Evolutionary conservation across 805 yeast species (phyloP), one percentile per base, ranked within the genome.

Genomic region (Kodamaea lidongshanica): DNA sequence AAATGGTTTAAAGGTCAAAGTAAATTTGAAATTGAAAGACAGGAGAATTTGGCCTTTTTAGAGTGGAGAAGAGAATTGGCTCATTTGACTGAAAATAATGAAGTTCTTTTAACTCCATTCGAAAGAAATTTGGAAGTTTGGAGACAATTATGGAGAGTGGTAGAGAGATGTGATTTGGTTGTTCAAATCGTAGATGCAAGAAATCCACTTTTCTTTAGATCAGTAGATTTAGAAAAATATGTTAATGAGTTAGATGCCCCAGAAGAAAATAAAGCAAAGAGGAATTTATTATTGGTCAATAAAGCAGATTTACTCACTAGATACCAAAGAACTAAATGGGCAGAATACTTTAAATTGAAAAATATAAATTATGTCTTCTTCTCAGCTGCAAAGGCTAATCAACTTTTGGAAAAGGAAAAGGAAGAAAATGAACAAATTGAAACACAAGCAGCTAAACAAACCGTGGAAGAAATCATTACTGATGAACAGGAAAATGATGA

Each of bases 121-220:
- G 98, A 92, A 64, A 77, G 98, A 64, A 92, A 92, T 54, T 67
- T 92, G 41, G 96, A 89, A 67, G 96, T 92, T 35, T 92, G 98
- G 98, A 78, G 92, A 52, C 98, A 92, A 60, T 65, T 92, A 42
- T 92, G 98, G 98, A 74, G 98, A 61, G 98, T 92, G 25, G 83
- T 87, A 14, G 98, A 92, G 57, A 75, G 97, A 51, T 84, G 92
- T 14, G 96, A 89, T 56, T 67, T 92, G 46, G 76, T 92, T 22
- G 96, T 92, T 5, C 98, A 92, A 55, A 92, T 92, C 63, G 97
- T 92, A 16, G 98, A 92, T 62, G 97, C 96, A 8, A 73, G 98
- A 59, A 87, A 85, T 52, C 98, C 98, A 4, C 60, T 88, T 35
- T 66, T 86, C 37, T 92, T 86, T 64, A 72, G 97, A 52, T 87